phyloP scores from a whole-genome alignment of 139 green algal species.

The Tetradesmus obliquus region DNA sequence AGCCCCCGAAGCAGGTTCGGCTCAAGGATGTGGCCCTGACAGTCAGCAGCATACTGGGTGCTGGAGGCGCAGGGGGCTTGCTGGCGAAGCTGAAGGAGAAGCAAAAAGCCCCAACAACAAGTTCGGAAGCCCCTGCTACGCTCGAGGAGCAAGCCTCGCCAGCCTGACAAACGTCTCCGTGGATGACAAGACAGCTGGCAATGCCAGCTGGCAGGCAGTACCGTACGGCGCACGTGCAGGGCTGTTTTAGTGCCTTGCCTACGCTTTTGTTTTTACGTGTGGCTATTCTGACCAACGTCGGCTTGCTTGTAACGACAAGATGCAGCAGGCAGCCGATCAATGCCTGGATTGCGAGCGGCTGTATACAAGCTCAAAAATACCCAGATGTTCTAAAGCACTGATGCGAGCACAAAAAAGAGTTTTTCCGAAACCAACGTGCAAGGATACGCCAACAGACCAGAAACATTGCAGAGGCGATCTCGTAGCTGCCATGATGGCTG shows the following conservation, averaged over 20 bases:
- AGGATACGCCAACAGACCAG: too few relatives aligned
- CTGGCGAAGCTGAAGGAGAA: slow-evolving; percentile 18
- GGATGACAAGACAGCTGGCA: background rate
- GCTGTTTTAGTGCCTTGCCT: background rate
- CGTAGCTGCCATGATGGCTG: too few relatives aligned
- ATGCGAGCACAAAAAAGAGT: too few relatives aligned
- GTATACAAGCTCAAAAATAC: too few relatives aligned
- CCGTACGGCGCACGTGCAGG: background rate
- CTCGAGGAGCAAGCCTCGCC: background rate
- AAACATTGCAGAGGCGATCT: too few relatives aligned
- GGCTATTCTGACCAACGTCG: background rate
- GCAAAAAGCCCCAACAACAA: background rate
- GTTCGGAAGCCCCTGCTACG: background rate
- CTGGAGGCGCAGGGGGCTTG: background rate
- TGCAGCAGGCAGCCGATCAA: background rate
- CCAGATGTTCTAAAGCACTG: too few relatives aligned
- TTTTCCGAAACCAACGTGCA: too few relatives aligned
- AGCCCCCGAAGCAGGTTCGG: slow-evolving; percentile 12
- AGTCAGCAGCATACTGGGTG: background rate
- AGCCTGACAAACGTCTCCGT: background rate
- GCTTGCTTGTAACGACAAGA: background rate
- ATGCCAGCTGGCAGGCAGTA: background rate
- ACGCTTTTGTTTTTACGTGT: background rate
- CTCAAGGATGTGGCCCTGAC: slow-evolving; percentile 25
- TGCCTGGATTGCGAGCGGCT: background rate